Evolutionary conservation across 2,329 filamentous ascomycete genomes (phyloP), one percentile per base, ranked within the genome.

Genomic region (Tolypocladium capitatum): DNA sequence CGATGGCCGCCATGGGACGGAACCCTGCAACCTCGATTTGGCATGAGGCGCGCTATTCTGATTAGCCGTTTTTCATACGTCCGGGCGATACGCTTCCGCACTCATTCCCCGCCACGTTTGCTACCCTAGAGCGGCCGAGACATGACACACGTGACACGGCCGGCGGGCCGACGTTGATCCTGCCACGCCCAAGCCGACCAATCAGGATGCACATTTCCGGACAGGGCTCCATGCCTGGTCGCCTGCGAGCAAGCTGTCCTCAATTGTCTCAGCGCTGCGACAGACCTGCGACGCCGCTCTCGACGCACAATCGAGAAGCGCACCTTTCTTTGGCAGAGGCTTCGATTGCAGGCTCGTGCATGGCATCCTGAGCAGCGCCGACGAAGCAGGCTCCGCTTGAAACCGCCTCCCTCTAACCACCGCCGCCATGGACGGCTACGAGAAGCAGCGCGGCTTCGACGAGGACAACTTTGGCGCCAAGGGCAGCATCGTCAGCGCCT

Each of bases 391-490:
- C 38, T 28, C 24, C 24, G 38, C 38, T 18, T 8, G 24, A 30
- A 31, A 16, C 31, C 14, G 13, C 31, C 16, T 28, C 6, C 18
- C 28, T 11, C 34, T 34, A 13, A 32, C 32, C 20, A 33, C 34
- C 20, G 32, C 45, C 47, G 58, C 42, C 36, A 92, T 94, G 87
- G 86, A 92, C 75, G 85, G 84, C 60, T 90, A 84, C 69, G 73
- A 81, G 57, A 75, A 83, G 60, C 75, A 78, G 31, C 13, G 31
- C 56, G 47, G 47, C 48, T 52, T 90, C 57, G 76, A 89, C 60
- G 89, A 95, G 59, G 84, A 85, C 64, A 71, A 79, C 53, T 95
- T 95, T 69, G 85, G 79, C 60, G 82, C 86, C 57, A 83, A 83
- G 62, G 74, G 78, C 48, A 73, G 68, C 64, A 77, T 83, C 49